Percentiles rank a stretch among this genome's conserved stretches.
These are phyloP conservation scores for Ophiostoma piceae DNA, from an alignment of 2,329 filamentous ascomycete species.

Conservation along the genomic window DNA sequence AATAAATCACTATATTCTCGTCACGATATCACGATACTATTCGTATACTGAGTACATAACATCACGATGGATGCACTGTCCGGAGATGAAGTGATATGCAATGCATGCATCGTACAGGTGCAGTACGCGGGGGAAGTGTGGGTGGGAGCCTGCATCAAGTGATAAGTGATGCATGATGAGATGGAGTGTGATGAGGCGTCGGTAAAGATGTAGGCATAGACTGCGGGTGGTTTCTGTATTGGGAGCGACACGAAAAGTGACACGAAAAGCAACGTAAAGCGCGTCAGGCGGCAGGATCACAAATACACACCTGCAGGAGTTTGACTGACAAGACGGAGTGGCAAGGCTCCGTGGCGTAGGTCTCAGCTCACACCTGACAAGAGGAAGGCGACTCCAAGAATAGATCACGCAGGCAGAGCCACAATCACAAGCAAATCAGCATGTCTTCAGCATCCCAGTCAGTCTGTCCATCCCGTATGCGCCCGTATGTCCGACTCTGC, in stretches of 20 bases:
- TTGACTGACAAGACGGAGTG: no score
- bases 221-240: no score
- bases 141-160: background rate
- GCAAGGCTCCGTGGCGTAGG: background rate
- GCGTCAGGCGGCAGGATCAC: background rate
- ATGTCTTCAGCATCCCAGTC: no score
- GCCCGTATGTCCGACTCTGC: no score
- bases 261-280: background rate
- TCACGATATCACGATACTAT: no score
- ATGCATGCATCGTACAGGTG: background rate
- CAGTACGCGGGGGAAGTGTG: background rate
- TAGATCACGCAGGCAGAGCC: background rate
- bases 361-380: no score
- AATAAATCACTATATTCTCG: no score
- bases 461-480: no score
- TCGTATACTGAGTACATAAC: no score
- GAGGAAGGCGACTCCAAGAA: background rate
- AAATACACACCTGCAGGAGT: background rate
- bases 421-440: slow-evolving; percentile 1
- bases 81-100: background rate
- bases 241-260: no score
- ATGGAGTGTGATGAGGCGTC: background rate
- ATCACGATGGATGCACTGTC: no score
- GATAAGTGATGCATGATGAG: background rate
- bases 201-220: background rate